phyloP scores from a whole-genome alignment of 2,329 filamentous ascomycete species.

The Nectriaceae sp. region DNA sequence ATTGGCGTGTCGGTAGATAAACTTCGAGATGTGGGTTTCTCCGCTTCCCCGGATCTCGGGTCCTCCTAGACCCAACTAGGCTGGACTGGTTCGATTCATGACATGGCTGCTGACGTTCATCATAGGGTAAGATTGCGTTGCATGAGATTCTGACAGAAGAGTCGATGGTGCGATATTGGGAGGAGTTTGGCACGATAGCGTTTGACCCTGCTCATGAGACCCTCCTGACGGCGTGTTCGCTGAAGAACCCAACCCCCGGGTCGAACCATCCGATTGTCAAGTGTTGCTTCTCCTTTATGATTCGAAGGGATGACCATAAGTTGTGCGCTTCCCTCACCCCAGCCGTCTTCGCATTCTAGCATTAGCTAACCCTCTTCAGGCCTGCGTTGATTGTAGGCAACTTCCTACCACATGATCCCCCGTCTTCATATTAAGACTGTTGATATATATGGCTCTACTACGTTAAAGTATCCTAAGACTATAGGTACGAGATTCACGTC shows the following conservation, averaged over 20 bases:
- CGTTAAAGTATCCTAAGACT: not conserved
- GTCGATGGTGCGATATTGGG: slow-evolving; percentile 95
- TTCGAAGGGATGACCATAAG: slow-evolving; percentile 91
- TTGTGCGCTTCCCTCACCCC: slow-evolving; percentile 68
- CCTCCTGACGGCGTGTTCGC: slow-evolving; percentile 86
- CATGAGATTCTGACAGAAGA: slow-evolving; percentile 97
- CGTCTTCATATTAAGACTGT: slow-evolving; percentile 24
- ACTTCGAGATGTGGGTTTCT: slow-evolving; percentile 76
- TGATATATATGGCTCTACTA: slow-evolving; percentile 7
- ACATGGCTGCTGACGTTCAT: slow-evolving; percentile 17
- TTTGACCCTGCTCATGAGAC: slow-evolving; percentile 95
- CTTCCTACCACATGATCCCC: slow-evolving; percentile 82
- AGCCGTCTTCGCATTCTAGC: too few relatives aligned
- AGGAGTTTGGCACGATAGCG: slow-evolving; percentile 97
- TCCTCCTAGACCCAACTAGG: slow-evolving; percentile 1
- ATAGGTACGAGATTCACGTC: slow-evolving; percentile 1
- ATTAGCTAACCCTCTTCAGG: slow-evolving; percentile 47
- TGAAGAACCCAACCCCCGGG: slow-evolving; percentile 77
- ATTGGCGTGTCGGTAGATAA: slow-evolving; percentile 91
- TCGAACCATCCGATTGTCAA: slow-evolving; percentile 74
- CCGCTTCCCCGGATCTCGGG: slow-evolving; percentile 9
- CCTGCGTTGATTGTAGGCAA: slow-evolving; percentile 95
- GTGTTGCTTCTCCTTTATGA: slow-evolving; percentile 98
- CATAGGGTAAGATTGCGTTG: slow-evolving; percentile 88
- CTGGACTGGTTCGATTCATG: not conserved